A percentile compares a stretch with the other conserved stretches of the same genome.
Conservation (phyloP, 192 early-diverging fungal genomes). For the Pilobolus umbonatus region DNA sequence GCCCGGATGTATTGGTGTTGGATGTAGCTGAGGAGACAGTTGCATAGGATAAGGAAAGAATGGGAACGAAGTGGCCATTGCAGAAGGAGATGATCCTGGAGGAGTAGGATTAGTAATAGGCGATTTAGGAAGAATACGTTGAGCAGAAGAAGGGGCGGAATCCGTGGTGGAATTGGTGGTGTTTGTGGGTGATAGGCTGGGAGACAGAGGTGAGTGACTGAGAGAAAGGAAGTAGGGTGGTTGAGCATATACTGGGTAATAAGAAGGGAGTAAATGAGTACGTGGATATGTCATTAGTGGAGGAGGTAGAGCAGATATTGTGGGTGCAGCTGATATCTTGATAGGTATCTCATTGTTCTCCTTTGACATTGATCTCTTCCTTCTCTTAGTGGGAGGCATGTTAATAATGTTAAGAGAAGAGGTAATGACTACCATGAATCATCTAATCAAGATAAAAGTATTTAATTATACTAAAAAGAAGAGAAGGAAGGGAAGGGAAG, state of each 20-base stretch:
- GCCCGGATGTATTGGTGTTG: not conserved
- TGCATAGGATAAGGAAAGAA: slow-evolving; percentile 11
- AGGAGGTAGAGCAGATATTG: slow-evolving; percentile 14
- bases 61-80: slow-evolving; percentile 1
- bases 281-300: slow-evolving; percentile 13
- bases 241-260: slow-evolving; percentile 19
- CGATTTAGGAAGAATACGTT: slow-evolving; percentile 4
- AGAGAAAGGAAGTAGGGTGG: slow-evolving; percentile 14
- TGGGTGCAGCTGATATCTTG: not conserved
- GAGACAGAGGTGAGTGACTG: slow-evolving; percentile 7
- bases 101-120: not conserved
- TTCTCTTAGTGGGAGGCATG: slow-evolving; percentile 7
- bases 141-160: not conserved
- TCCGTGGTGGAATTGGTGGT: not conserved
- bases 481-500: not conserved
- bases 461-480: not conserved
- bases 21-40: slow-evolving; percentile 15
- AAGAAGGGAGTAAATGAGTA: slow-evolving; percentile 11
- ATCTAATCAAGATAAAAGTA: not conserved
- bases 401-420: not conserved
- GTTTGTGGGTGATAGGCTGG: slow-evolving; percentile 11
- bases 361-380: not conserved
- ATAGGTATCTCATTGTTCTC: not conserved
- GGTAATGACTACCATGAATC: not conserved
- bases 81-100: not conserved